Evolutionary conservation across 2,329 filamentous ascomycete species (phyloP).

Genomic region (Penicillium freii): DNA sequence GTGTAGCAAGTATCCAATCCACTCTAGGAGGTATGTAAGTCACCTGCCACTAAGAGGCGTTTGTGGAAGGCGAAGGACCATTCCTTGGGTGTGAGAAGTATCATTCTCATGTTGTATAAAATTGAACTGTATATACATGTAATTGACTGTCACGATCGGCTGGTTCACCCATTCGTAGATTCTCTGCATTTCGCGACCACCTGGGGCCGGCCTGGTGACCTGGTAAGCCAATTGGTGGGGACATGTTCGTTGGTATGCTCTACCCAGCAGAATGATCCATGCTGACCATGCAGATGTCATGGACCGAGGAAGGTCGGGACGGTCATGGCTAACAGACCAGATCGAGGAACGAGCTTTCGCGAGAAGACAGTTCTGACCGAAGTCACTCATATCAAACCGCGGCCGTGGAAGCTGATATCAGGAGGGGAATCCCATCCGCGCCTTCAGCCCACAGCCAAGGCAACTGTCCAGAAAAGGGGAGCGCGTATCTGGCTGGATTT

Average conservation of each 20-base stretch:
- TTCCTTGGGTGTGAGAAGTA: neutral
- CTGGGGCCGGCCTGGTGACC: neutral
- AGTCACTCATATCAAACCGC: neutral
- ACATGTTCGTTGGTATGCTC: neutral
- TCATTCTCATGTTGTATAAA: neutral
- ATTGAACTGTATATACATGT: neutral
- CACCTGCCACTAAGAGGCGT: neutral
- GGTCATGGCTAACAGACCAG: neutral
- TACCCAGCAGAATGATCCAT: neutral
- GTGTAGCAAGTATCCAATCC: neutral
- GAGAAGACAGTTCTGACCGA: neutral
- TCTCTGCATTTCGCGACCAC: neutral
- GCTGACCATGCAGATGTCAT: neutral
- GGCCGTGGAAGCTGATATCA: neutral
- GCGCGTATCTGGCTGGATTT: neutral
- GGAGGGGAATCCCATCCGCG: neutral
- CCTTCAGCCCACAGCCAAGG: neutral
- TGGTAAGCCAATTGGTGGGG: neutral
- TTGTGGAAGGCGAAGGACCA: neutral
- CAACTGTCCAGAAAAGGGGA: neutral
- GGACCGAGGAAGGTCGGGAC: neutral
- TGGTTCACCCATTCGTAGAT: too few species aligned
- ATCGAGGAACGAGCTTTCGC: neutral
- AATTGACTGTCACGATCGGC: neutral
- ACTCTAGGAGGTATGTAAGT: neutral